Evolutionary conservation across 306 rosid species (phyloP).

Genomic region (Cucumis cinereus): DNA sequence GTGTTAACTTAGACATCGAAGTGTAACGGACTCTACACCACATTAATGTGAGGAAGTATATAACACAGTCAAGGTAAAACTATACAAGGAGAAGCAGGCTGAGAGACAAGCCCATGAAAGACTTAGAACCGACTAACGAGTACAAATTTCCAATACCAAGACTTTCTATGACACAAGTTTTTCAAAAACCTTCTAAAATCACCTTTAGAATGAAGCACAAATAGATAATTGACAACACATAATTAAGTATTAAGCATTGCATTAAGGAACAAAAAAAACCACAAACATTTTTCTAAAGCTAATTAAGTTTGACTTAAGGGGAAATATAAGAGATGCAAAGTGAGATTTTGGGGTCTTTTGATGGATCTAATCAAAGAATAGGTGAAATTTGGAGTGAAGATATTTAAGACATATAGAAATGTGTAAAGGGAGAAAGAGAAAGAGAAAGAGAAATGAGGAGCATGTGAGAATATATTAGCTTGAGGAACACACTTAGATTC

Average conservation of each 20-base stretch:
- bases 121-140: no score
- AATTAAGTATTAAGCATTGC: not conserved
- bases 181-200: not conserved
- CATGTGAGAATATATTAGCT: slow-evolving; percentile 3
- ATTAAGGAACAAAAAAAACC: not conserved
- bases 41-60: no score
- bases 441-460: not conserved
- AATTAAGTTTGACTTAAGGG: not conserved
- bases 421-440: not conserved
- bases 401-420: not conserved
- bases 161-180: not conserved
- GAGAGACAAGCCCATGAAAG: no score
- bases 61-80: no score
- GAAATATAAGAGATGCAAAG: not conserved
- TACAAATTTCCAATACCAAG: no score
- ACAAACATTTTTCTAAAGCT: not conserved
- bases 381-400: not conserved
- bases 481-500: not conserved
- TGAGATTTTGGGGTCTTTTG: not conserved
- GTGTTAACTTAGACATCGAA: no score
- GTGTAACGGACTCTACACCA: no score
- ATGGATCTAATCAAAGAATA: not conserved
- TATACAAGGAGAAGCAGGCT: no score
- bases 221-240: no score
- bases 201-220: not conserved